Percentiles rank a stretch among this genome's conserved stretches.
Conservation (phyloP, 2,329 filamentous ascomycete genomes). For the Fusarium napiforme region DNA sequence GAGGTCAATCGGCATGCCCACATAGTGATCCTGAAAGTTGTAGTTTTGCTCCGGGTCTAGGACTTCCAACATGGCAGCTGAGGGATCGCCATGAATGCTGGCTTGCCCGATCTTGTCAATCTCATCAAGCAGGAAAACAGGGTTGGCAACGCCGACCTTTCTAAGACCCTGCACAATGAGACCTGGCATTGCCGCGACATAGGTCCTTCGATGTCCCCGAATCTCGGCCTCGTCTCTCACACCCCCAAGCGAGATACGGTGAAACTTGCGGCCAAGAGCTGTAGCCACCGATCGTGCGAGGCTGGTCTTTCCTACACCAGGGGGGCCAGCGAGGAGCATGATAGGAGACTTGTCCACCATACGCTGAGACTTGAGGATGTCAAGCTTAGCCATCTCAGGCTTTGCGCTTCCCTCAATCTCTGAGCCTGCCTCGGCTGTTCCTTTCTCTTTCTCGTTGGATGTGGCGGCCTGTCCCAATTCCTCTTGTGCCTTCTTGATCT, state of each 20-base stretch:
- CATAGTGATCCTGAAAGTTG: constrained; percentile 94
- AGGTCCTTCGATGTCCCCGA: constrained; percentile 91
- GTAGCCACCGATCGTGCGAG: constrained; percentile 92
- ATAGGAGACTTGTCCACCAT: constrained; percentile 97
- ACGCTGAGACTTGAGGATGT: constrained; percentile 81
- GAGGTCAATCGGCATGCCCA: constrained; percentile 94
- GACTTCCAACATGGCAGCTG: constrained; percentile 97
- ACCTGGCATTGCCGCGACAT: constrained; percentile 98
- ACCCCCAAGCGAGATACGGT: constrained; percentile 94
- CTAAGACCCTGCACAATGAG: constrained; percentile 92
- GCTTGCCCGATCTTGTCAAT: constrained; percentile 95
- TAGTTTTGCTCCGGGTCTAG: constrained; percentile 97
- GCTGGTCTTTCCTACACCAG: constrained; percentile 95
- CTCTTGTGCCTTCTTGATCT: constrained; percentile 76
- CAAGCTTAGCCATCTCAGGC: constrained; percentile 69
- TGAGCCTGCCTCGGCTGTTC: constrained; percentile 26
- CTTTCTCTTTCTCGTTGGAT: constrained; percentile 25
- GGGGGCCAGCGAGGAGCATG: constrained; percentile 89
- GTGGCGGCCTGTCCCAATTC: constrained; percentile 57
- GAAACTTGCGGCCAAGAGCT: constrained; percentile 93
- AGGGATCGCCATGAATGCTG: constrained; percentile 95
- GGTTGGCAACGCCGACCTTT: constrained; percentile 95
- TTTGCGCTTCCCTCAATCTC: constrained; percentile 47
- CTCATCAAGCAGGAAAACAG: constrained; percentile 94
- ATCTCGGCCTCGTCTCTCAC: constrained; percentile 98